These are phyloP conservation scores for Cyclanthera cordifolia DNA, from an alignment of 306 rosid species.

Conservation along the genomic window DNA sequence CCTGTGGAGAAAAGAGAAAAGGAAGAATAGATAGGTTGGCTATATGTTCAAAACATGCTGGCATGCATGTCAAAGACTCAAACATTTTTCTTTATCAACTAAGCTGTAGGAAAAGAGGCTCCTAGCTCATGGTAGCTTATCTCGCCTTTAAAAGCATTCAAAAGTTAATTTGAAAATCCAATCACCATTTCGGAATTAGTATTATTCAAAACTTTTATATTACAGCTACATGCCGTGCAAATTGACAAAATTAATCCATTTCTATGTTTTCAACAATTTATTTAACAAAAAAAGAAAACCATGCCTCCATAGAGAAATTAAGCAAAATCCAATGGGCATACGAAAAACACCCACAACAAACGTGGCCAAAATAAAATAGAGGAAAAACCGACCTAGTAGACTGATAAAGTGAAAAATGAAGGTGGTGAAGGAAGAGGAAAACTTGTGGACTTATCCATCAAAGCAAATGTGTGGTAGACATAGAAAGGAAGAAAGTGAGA, in stretches of 20 bases:
- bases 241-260: neutral
- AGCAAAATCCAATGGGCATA: neutral
- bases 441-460: neutral
- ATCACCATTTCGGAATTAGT: neutral
- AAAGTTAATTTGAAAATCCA: neutral
- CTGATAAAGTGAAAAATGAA: neutral
- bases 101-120: neutral
- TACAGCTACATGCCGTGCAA: conserved; percentile 1
- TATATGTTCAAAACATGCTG: neutral
- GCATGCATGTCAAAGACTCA: neutral
- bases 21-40: neutral
- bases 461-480: neutral
- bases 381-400: neutral
- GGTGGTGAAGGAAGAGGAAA: neutral
- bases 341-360: neutral
- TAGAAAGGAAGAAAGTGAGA: conserved; percentile 14
- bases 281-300: neutral
- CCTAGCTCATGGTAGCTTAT: neutral
- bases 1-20: conserved; percentile 1
- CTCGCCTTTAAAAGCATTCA: neutral
- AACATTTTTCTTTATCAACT: neutral
- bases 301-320: neutral
- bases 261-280: neutral
- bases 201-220: neutral
- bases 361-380: neutral